Conservation (phyloP, 1,139 yeast species). For the Kodamaea plutei region DNA sequence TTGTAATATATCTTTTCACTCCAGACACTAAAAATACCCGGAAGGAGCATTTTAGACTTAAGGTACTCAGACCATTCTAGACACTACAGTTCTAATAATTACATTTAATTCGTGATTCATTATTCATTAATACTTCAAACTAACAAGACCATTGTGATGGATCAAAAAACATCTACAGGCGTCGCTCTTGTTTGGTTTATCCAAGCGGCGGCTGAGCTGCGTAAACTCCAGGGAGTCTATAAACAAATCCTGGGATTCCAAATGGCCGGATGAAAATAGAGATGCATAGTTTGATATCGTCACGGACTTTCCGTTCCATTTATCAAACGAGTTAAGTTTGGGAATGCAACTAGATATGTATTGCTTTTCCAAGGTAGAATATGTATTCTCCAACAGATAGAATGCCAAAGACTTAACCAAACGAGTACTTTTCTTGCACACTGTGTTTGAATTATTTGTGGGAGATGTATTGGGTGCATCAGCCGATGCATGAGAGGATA, state of each 20-base stretch:
- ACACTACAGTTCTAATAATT: too few relatives aligned
- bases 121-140: slow-evolving; percentile 14
- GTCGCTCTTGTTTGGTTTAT: slow-evolving; percentile 7
- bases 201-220: slow-evolving; percentile 14
- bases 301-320: slow-evolving; percentile 32
- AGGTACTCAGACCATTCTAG: too few relatives aligned
- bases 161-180: slow-evolving; percentile 26
- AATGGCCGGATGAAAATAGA: slow-evolving; percentile 16
- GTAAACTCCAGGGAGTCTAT: slow-evolving; percentile 17
- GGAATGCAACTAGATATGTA: slow-evolving; percentile 41
- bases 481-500: too few relatives aligned
- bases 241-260: slow-evolving; percentile 14
- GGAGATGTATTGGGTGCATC: too few relatives aligned
- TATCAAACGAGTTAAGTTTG: slow-evolving; percentile 36
- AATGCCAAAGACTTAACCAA: neutral
- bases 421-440: neutral
- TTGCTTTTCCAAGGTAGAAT: slow-evolving; percentile 30
- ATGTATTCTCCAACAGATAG: slow-evolving; percentile 18
- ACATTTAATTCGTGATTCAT: too few relatives aligned
- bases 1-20: too few relatives aligned
- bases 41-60: too few relatives aligned
- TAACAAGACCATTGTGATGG: slow-evolving; percentile 33
- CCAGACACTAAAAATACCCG: too few relatives aligned
- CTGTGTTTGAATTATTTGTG: too few relatives aligned
- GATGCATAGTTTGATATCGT: slow-evolving; percentile 29